phyloP scores from a whole-genome alignment of 2,329 filamentous ascomycete genomes.

The Acephala macrosclerotiorum region DNA sequence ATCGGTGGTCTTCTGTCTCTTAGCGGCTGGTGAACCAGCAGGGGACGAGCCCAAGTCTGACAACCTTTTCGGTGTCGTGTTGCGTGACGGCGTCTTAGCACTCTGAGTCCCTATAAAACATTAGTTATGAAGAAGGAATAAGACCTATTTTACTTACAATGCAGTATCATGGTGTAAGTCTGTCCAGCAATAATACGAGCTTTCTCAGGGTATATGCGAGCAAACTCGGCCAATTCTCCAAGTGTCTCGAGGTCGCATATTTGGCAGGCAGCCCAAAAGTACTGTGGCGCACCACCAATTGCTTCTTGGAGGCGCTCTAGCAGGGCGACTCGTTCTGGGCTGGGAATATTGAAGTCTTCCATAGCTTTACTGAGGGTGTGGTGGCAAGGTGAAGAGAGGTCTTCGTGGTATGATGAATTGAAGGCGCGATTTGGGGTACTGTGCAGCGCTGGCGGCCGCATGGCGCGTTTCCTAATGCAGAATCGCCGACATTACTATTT shows the following conservation, averaged over 20 bases:
- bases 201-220: background rate
- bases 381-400: too few relatives aligned
- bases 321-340: constrained; percentile 27
- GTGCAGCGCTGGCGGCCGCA: too few relatives aligned
- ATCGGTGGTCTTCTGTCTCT: too few relatives aligned
- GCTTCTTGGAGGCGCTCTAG: constrained; percentile 26
- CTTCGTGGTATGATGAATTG: too few relatives aligned
- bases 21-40: constrained; percentile 17
- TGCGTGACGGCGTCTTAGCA: constrained; percentile 22
- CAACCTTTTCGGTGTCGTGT: constrained; percentile 9
- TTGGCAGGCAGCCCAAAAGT: constrained; percentile 32
- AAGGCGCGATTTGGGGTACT: too few relatives aligned
- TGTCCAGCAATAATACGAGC: background rate
- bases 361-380: too few relatives aligned
- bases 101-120: constrained; percentile 20
- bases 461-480: too few relatives aligned
- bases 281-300: constrained; percentile 22
- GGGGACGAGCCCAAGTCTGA: constrained; percentile 19
- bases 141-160: constrained; percentile 26
- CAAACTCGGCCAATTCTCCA: constrained; percentile 7
- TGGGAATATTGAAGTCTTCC: constrained; percentile 31
- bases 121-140: constrained; percentile 20
- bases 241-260: constrained; percentile 24
- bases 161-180: constrained; percentile 7
- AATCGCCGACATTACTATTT: too few relatives aligned